Evolutionary conservation across 371 early-diverging fungal species (phyloP), one percentile per base, ranked within the genome.

Genomic region (Mortierella sp.): DNA sequence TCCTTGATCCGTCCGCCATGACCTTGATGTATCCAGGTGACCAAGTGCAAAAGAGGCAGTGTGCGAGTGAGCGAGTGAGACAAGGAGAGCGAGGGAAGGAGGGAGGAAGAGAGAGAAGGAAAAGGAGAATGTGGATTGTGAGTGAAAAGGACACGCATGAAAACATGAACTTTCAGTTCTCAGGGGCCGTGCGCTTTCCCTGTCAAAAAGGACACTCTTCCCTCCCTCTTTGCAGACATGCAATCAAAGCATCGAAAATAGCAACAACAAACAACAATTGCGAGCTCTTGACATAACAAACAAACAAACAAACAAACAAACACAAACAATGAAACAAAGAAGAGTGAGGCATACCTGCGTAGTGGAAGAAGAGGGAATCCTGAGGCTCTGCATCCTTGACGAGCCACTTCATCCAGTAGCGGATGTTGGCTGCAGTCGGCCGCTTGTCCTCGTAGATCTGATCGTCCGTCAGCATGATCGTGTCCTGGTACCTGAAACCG

Each of bases 1-100:
- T 83, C 84, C 45, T 83, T 83, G 66, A 83, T 79, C 52, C 91
- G 89, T 45, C 90, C 92, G 53, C 97, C 97, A 86, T 97, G 97
- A 7, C 97, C 97, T 80, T 91, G 80, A 89, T 37, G 61, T 58
- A 34, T 34, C 61, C 61, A 58, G 61, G 61, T 34, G 22, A 19
- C 34, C 61, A 96, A 80, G 94, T 93, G 85, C 93, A 86, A 71
- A 93, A 44, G 47, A 19, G 22, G 58, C 37, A 19, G 7, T 11
- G 26, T 22, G 44, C 40, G 52, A 8, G 41, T 9, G 19, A 1
- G 37, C 31, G 34, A 24, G 26, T 1, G 31, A 22, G 39, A 29
- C 55, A 45, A 22, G 43, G 16, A 26, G 34, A 8, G 40, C 24
- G 29, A 29, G 26, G 26, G 29, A 53, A 26, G 14, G 13, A 65